Percentiles rank a stretch among this genome's conserved stretches.
Conservation (phyloP, 352 stramenopile genomes). For the Blastocystis sp. region DNA sequence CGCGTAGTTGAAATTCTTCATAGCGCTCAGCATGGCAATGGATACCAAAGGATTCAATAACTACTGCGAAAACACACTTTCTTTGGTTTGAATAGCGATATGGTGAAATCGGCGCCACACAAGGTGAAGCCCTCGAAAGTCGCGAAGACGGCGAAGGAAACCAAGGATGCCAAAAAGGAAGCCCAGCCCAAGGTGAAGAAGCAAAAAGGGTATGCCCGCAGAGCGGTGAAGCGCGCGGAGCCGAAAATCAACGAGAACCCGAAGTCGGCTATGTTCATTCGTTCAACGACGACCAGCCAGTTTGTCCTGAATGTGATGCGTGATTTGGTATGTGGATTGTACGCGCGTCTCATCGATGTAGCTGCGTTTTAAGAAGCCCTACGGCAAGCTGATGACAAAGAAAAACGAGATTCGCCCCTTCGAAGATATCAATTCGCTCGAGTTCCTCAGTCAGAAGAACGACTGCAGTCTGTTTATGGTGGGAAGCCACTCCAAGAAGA, state of each 20-base stretch:
- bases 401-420: conserved; percentile 90
- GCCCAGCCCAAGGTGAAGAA: conserved; percentile 70
- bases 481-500: conserved; percentile 95
- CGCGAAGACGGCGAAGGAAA: conserved; percentile 1
- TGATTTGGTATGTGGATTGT: conserved; percentile 76
- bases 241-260: conserved; percentile 86
- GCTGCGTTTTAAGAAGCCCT: conserved; percentile 60
- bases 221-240: conserved; percentile 82
- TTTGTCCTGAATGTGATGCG: conserved; percentile 80
- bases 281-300: conserved; percentile 84
- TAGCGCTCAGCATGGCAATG: neutral
- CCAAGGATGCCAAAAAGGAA: conserved; percentile 21
- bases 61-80: neutral
- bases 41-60: neutral
- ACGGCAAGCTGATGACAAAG: conserved; percentile 77
- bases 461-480: conserved; percentile 92
- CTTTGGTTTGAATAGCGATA: neutral
- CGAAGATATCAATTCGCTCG: conserved; percentile 85
- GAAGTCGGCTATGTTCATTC: conserved; percentile 83
- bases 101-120: neutral
- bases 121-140: neutral
- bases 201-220: conserved; percentile 79
- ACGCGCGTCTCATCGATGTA: conserved; percentile 15
- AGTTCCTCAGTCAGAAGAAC: conserved; percentile 94
- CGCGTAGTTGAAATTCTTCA: conserved; percentile 70